Conservation (phyloP, 2,329 filamentous ascomycete species). For the Chaetomium strumarium region DNA sequence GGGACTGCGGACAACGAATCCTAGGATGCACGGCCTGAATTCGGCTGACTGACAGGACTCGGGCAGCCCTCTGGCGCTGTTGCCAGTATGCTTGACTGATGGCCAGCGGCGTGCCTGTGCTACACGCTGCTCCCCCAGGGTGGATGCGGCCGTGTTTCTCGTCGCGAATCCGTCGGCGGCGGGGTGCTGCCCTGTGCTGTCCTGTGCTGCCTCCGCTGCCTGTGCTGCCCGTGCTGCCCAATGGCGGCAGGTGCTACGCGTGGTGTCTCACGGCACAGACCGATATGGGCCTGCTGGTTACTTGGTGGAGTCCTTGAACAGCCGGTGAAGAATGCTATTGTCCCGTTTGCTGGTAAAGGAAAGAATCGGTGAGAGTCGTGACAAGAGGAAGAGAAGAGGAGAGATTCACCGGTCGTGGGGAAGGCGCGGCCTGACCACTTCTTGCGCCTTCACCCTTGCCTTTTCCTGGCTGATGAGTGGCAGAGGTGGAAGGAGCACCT, state of each 20-base stretch:
- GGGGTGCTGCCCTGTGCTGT: background rate
- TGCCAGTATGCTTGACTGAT: too few relatives aligned
- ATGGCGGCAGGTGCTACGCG: conserved; percentile 12
- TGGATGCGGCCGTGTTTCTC: background rate
- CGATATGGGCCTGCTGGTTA: conserved; percentile 16
- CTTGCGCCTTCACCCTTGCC: conserved; percentile 10
- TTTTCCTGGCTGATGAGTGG: conserved; percentile 15
- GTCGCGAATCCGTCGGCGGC: background rate
- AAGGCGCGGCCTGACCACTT: conserved; percentile 21
- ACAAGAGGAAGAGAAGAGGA: conserved; percentile 24
- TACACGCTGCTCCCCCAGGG: background rate
- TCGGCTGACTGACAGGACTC: too few relatives aligned
- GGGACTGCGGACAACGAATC: too few relatives aligned
- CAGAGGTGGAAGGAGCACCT: background rate
- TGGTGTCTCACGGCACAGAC: conserved; percentile 22
- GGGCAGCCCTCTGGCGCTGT: too few relatives aligned
- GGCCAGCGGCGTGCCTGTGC: too few relatives aligned
- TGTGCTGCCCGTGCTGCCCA: background rate
- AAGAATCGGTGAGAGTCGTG: conserved; percentile 24
- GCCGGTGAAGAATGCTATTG: conserved; percentile 21
- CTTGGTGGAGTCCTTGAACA: conserved; percentile 19
- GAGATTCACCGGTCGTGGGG: conserved; percentile 26
- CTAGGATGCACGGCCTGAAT: too few relatives aligned
- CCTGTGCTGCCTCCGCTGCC: background rate
- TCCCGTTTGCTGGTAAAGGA: conserved; percentile 20